Conservation (phyloP, 805 yeast genomes). For the Ogataea paradorogensis region DNA sequence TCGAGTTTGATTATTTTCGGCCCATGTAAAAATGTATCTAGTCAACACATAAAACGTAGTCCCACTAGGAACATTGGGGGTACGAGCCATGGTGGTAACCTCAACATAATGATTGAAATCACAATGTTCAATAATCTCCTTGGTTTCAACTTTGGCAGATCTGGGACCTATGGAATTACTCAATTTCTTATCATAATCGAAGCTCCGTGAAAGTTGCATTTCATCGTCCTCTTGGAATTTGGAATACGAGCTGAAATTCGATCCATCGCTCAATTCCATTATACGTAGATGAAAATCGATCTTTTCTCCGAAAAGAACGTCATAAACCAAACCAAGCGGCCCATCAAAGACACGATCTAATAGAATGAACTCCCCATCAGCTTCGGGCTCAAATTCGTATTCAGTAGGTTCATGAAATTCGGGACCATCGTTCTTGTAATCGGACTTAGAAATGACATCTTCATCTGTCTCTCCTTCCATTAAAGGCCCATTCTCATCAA, state of each 20-base stretch:
- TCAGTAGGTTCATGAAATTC: constrained; percentile 57
- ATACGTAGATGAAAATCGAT: constrained; percentile 38
- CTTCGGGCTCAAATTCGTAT: constrained; percentile 41
- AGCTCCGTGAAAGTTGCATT: constrained; percentile 47
- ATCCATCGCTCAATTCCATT: constrained; percentile 45
- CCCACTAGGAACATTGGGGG: constrained; percentile 97
- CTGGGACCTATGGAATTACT: constrained; percentile 89
- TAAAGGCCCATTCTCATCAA: constrained; percentile 32
- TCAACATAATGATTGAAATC: constrained; percentile 55
- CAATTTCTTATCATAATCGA: constrained; percentile 69
- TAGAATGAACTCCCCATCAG: constrained; percentile 50
- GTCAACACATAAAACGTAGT: constrained; percentile 73
- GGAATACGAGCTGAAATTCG: constrained; percentile 42
- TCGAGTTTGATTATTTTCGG: constrained; percentile 52
- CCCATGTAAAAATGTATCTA: constrained; percentile 75
- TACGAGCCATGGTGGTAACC: constrained; percentile 59
- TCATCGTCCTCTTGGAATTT: constrained; percentile 37
- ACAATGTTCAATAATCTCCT: constrained; percentile 55
- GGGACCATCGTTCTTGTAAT: constrained; percentile 53
- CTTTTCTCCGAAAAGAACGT: constrained; percentile 65
- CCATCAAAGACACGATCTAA: constrained; percentile 52
- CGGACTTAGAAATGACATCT: constrained; percentile 21
- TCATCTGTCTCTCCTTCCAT: constrained; percentile 24
- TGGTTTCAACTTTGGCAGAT: constrained; percentile 65
- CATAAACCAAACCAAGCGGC: constrained; percentile 75